phyloP scores from a whole-genome alignment of 2,329 filamentous ascomycete species.

The Aspergillus fijiensis region DNA sequence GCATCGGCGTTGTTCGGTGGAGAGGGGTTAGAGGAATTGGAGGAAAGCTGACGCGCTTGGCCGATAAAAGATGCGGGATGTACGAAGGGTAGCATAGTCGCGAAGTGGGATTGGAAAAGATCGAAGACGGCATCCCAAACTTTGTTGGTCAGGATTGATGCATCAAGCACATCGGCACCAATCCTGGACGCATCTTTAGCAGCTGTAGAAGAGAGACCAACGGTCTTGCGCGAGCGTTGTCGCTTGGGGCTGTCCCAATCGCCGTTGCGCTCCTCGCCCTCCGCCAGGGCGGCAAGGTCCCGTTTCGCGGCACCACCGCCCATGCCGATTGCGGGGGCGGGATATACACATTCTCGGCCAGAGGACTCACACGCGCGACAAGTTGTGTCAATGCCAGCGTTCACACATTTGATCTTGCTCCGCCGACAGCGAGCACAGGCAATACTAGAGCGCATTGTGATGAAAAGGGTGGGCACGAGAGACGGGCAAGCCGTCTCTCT shows the following conservation, averaged over 20 bases:
- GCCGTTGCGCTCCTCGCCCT: slow-evolving; percentile 42
- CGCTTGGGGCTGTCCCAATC: slow-evolving; percentile 46
- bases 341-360: slow-evolving; percentile 71
- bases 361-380: slow-evolving; percentile 74
- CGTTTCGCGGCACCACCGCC: slow-evolving; percentile 36
- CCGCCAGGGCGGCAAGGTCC: slow-evolving; percentile 36
- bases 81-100: slow-evolving; percentile 57
- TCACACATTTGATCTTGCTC: slow-evolving; percentile 86
- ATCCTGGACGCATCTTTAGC: slow-evolving; percentile 35
- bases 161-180: slow-evolving; percentile 49
- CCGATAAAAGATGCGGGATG: slow-evolving; percentile 56
- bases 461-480: slow-evolving; percentile 12
- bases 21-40: slow-evolving; percentile 20
- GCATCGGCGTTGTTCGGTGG: slow-evolving; percentile 14
- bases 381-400: slow-evolving; percentile 67
- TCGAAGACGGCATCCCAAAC: slow-evolving; percentile 60
- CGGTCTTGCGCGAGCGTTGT: slow-evolving; percentile 39
- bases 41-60: slow-evolving; percentile 45
- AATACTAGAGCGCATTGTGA: slow-evolving; percentile 70
- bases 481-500: slow-evolving; percentile 21
- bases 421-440: slow-evolving; percentile 73
- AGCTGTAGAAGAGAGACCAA: slow-evolving; percentile 28
- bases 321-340: slow-evolving; percentile 45
- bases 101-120: slow-evolving; percentile 59
- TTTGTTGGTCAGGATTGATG: slow-evolving; percentile 51